Evolutionary conservation across 2,329 filamentous ascomycete species (phyloP).

Genomic region (Sarocladium kiliense): DNA sequence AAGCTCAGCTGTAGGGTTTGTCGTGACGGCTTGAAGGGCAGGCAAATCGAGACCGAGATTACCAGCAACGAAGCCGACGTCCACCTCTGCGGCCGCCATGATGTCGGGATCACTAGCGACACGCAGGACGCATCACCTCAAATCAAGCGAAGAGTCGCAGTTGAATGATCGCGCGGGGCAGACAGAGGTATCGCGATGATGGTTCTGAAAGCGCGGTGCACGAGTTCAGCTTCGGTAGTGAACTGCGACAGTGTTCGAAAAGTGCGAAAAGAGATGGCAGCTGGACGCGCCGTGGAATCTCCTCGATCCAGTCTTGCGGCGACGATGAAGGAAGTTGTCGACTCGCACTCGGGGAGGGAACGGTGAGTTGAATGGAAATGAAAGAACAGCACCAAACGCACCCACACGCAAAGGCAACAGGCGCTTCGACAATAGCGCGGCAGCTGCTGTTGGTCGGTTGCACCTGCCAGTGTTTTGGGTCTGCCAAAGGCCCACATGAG

Average conservation of each 20-base stretch:
- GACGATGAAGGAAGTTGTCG: neutral
- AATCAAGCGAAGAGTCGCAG: neutral
- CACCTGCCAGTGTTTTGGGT: slow-evolving; percentile 5
- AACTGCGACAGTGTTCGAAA: neutral
- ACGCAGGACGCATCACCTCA: slow-evolving; percentile 7
- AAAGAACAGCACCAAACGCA: neutral
- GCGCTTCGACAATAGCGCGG: neutral
- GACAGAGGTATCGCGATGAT: neutral
- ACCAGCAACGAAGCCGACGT: slow-evolving; percentile 67
- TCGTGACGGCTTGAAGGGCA: slow-evolving; percentile 54
- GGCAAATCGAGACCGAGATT: slow-evolving; percentile 65
- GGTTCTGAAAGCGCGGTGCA: neutral
- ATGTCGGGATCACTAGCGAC: slow-evolving; percentile 12
- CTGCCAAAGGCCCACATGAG: neutral
- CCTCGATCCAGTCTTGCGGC: neutral
- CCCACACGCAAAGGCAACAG: slow-evolving; percentile 1
- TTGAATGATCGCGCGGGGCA: neutral
- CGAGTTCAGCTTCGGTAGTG: neutral
- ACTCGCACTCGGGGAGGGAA: neutral
- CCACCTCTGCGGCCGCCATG: slow-evolving; percentile 47
- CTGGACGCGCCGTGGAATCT: neutral
- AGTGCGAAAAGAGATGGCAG: neutral
- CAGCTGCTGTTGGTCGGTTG: neutral
- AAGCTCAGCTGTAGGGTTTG: slow-evolving; percentile 71
- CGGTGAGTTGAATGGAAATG: neutral